Evolutionary conservation across 2,329 filamentous ascomycete genomes (phyloP).

Genomic region (Ceratocystiopsis minuta): DNA sequence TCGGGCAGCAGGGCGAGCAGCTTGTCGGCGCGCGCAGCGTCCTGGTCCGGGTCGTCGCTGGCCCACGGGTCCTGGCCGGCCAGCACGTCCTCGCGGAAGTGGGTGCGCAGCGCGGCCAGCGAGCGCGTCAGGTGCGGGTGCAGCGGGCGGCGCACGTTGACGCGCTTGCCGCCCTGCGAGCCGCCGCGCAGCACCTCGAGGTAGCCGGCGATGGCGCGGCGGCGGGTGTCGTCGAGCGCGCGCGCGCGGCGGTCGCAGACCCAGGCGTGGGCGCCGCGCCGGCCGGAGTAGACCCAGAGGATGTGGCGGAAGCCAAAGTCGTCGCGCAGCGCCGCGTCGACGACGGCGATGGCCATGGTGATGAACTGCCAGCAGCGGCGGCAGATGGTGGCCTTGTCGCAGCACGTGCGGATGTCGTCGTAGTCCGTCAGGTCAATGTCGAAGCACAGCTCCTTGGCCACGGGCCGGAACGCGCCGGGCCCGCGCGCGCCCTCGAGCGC

Average conservation of each 20-base stretch:
- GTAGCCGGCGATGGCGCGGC: slow-evolving; percentile 73
- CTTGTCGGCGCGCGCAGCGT: slow-evolving; percentile 41
- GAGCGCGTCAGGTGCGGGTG: slow-evolving; percentile 85
- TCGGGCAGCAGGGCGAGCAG: slow-evolving; percentile 78
- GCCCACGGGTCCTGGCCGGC: slow-evolving; percentile 74
- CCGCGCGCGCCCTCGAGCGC: slow-evolving; percentile 53
- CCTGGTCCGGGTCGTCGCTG: slow-evolving; percentile 23
- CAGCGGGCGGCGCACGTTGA: slow-evolving; percentile 66
- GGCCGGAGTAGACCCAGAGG: slow-evolving; percentile 95
- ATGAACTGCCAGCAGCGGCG: slow-evolving; percentile 92
- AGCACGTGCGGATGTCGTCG: slow-evolving; percentile 91
- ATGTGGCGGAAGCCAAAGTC: slow-evolving; percentile 97
- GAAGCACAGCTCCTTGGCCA: slow-evolving; percentile 90
- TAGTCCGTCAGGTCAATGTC: slow-evolving; percentile 99
- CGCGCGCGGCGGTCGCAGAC: slow-evolving; percentile 83
- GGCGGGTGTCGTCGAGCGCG: slow-evolving; percentile 67
- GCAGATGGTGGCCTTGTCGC: slow-evolving; percentile 84
- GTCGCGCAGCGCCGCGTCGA: slow-evolving; percentile 71
- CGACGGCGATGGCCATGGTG: slow-evolving; percentile 90
- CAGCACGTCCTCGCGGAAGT: slow-evolving; percentile 74
- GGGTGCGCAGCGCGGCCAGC: slow-evolving; percentile 62
- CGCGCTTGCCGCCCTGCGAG: slow-evolving; percentile 68
- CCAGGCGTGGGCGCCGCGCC: slow-evolving; percentile 94
- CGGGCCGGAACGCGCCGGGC: slow-evolving; percentile 51
- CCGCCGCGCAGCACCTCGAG: slow-evolving; percentile 81